These are phyloP conservation scores for Phialophora verrucosa DNA, from an alignment of 2,329 filamentous ascomycete genomes.

Conservation along the genomic window DNA sequence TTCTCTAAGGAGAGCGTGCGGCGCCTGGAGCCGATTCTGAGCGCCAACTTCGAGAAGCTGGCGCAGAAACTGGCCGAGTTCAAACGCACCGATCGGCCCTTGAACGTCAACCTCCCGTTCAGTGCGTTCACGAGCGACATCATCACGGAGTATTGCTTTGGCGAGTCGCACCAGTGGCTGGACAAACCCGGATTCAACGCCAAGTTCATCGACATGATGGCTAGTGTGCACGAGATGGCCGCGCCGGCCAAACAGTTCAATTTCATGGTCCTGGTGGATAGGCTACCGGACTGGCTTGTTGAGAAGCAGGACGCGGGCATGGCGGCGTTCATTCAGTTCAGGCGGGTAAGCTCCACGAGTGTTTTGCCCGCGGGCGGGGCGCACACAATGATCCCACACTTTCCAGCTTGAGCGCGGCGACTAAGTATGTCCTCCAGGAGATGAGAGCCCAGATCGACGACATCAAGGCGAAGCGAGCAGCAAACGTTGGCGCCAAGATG, in stretches of 20 bases:
- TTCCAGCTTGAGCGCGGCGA: not conserved
- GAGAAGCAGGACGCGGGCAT: constrained; percentile 18
- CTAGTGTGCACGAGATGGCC: constrained; percentile 17
- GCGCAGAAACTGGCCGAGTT: constrained; percentile 26
- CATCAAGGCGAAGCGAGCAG: constrained; percentile 11
- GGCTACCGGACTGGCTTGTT: constrained; percentile 12
- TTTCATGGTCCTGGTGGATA: constrained; percentile 14
- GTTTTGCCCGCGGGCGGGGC: no score
- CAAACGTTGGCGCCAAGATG: not conserved
- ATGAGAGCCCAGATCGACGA: constrained; percentile 20
- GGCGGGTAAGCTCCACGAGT: not conserved
- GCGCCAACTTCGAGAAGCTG: constrained; percentile 39
- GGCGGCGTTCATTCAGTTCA: constrained; percentile 12
- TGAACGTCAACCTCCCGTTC: constrained; percentile 40
- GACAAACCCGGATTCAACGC: constrained; percentile 26
- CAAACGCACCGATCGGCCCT: constrained; percentile 12
- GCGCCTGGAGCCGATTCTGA: constrained; percentile 40
- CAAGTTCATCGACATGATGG: constrained; percentile 27
- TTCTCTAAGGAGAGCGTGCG: constrained; percentile 35
- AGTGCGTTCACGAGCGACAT: constrained; percentile 44
- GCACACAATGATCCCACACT: no score
- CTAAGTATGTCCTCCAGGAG: constrained; percentile 3
- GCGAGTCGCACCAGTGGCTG: constrained; percentile 6
- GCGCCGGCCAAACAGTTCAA: constrained; percentile 16
- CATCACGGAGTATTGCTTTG: constrained; percentile 35